Conservation (phyloP, 306 rosid species). For the Vigna nakashimae region DNA sequence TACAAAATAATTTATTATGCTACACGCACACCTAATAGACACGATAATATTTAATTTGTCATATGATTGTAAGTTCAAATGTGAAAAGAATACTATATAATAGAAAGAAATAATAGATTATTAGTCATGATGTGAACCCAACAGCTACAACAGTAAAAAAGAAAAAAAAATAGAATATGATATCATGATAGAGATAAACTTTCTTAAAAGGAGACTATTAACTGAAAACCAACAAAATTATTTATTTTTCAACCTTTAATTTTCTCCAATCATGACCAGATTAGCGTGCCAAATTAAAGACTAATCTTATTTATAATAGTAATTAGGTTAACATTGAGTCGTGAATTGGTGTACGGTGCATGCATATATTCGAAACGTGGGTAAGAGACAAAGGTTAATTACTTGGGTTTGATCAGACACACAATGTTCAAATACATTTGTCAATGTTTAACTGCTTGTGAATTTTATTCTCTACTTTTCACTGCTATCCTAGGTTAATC, state of each 20-base stretch:
- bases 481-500: neutral
- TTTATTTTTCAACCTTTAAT: neutral
- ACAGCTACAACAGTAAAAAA: neutral
- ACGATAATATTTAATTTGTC: slow-evolving; percentile 19
- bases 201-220: neutral
- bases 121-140: slow-evolving; percentile 30
- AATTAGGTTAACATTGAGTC: too few species aligned
- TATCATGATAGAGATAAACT: slow-evolving; percentile 1
- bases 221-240: neutral
- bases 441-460: neutral
- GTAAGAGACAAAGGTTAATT: neutral
- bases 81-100: slow-evolving; percentile 32
- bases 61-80: slow-evolving; percentile 28
- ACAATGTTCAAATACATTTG: slow-evolving; percentile 8
- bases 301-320: too few species aligned
- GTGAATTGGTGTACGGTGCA: too few species aligned
- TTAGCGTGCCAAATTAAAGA: too few species aligned
- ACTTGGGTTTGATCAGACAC: neutral
- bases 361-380: neutral
- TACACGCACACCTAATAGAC: neutral
- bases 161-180: neutral
- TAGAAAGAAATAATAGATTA: neutral
- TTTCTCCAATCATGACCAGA: too few species aligned
- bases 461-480: neutral
- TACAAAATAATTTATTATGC: slow-evolving; percentile 2